Percentiles rank a stretch among this genome's conserved stretches.
Evolutionary conservation across 768 basidiomycete genomes (phyloP).

Genomic region (Holtermannia corniformis): DNA sequence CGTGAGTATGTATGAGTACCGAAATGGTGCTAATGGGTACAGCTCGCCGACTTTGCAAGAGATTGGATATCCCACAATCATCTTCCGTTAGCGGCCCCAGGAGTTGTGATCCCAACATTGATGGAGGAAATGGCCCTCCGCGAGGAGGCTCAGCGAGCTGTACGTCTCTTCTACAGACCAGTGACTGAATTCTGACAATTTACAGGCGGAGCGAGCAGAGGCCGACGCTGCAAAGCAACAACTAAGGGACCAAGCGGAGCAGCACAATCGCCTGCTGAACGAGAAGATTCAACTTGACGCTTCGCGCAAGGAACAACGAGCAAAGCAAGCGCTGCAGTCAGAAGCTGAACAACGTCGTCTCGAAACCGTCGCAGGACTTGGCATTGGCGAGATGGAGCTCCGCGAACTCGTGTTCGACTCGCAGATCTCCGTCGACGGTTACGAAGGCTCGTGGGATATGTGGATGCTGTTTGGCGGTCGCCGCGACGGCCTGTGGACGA

Average conservation of each 20-base stretch:
- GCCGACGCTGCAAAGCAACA: conserved; percentile 12
- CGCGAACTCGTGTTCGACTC: conserved; percentile 19
- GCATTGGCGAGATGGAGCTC: conserved; percentile 25
- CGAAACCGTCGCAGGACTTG: conserved; percentile 17
- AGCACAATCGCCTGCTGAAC: conserved; percentile 19
- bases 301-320: conserved; percentile 15
- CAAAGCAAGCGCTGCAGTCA: conserved; percentile 10
- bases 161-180: conserved; percentile 7
- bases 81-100: conserved; percentile 21
- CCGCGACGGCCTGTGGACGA: conserved; percentile 28
- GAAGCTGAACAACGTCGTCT: conserved; percentile 17
- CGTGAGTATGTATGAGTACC: too few relatives aligned
- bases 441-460: conserved; percentile 18
- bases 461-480: conserved; percentile 30
- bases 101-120: conserved; percentile 23
- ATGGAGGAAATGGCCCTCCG: conserved; percentile 37
- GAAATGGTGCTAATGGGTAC: too few relatives aligned
- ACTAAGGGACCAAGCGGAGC: conserved; percentile 13
- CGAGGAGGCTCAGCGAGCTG: conserved; percentile 31
- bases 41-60: conserved; percentile 21
- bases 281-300: conserved; percentile 29
- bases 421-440: conserved; percentile 19
- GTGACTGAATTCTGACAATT: neutral
- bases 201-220: conserved; percentile 21
- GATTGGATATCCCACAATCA: conserved; percentile 36